Evolutionary conservation across 140 eudicot species (phyloP).

Genomic region (Cichorium intybus): DNA sequence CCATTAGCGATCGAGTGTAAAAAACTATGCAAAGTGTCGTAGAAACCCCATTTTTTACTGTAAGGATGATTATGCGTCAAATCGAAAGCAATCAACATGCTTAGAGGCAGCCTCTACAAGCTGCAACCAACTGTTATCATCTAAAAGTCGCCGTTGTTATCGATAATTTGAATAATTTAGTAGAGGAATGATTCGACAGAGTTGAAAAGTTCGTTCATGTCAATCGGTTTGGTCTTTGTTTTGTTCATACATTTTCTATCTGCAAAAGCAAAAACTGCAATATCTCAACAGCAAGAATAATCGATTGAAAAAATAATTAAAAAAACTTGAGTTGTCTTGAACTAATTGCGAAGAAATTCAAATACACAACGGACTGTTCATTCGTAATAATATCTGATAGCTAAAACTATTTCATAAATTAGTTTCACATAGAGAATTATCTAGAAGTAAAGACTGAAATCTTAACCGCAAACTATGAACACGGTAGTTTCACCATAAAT

Average conservation of each 20-base stretch:
- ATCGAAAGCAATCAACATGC: slow-evolving; percentile 72
- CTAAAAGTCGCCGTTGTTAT: slow-evolving; percentile 37
- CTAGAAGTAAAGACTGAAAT: slow-evolving; percentile 7
- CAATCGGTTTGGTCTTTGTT: slow-evolving; percentile 16
- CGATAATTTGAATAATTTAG: slow-evolving; percentile 31
- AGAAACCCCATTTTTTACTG: slow-evolving; percentile 50
- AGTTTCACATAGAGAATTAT: neutral
- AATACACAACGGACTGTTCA: slow-evolving; percentile 1
- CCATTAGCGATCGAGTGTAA: slow-evolving; percentile 36
- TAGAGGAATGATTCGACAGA: slow-evolving; percentile 16
- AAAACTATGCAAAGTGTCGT: slow-evolving; percentile 41
- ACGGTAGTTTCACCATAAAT: slow-evolving; percentile 10
- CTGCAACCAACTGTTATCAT: slow-evolving; percentile 80
- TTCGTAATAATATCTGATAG: neutral
- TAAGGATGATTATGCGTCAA: slow-evolving; percentile 46
- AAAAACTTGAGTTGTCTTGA: neutral
- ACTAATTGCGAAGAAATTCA: slow-evolving; percentile 12
- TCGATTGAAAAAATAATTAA: neutral
- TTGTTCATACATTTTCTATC: slow-evolving; percentile 23
- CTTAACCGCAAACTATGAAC: slow-evolving; percentile 15
- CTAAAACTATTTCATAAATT: neutral
- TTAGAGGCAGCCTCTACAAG: slow-evolving; percentile 88
- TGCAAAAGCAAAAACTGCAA: slow-evolving; percentile 22
- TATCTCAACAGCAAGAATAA: slow-evolving; percentile 25
- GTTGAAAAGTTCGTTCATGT: slow-evolving; percentile 7